phyloP scores from a whole-genome alignment of 352 stramenopile species.

The Phytophthora fragariaefolia region DNA sequence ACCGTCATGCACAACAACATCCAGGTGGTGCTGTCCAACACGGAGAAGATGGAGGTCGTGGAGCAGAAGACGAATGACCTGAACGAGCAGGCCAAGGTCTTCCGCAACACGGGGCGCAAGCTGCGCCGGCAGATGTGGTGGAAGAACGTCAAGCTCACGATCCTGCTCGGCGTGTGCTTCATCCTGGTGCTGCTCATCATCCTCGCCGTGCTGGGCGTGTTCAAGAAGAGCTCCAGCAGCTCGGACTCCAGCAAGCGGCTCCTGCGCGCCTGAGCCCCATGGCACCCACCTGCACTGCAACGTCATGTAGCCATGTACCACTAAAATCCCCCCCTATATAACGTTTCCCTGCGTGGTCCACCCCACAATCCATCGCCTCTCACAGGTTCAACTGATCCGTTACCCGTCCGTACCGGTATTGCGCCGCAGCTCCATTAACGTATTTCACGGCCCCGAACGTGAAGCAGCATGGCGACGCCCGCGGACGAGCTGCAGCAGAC shows the following conservation, averaged over 20 bases:
- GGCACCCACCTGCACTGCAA: constrained; percentile 5
- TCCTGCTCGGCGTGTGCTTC: constrained; percentile 63
- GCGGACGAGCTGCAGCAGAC: constrained; percentile 56
- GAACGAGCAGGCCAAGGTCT: constrained; percentile 89
- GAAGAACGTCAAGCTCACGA: constrained; percentile 86
- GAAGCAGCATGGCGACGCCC: constrained; percentile 18
- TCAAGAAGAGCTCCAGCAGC: constrained; percentile 66
- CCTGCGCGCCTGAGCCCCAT: constrained; percentile 13
- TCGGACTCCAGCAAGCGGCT: constrained; percentile 13
- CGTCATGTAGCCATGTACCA: constrained; percentile 27
- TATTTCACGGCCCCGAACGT: constrained; percentile 4
- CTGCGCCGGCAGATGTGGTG: constrained; percentile 86
- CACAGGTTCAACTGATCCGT: constrained; percentile 9
- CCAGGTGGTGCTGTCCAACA: constrained; percentile 86
- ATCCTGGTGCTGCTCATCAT: constrained; percentile 82
- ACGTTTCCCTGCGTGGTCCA: constrained; percentile 2
- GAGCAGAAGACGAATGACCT: constrained; percentile 90
- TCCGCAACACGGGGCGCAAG: constrained; percentile 83
- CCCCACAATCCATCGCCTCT: neutral
- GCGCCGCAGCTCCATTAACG: too few relatives aligned
- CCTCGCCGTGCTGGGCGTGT: constrained; percentile 73
- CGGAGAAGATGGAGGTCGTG: constrained; percentile 89
- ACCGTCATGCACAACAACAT: constrained; percentile 91
- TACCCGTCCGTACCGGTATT: too few relatives aligned
- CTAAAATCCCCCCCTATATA: constrained; percentile 13